Evolutionary conservation across 2,329 filamentous ascomycete species (phyloP).

Genomic region (Beauveria brongniartii): DNA sequence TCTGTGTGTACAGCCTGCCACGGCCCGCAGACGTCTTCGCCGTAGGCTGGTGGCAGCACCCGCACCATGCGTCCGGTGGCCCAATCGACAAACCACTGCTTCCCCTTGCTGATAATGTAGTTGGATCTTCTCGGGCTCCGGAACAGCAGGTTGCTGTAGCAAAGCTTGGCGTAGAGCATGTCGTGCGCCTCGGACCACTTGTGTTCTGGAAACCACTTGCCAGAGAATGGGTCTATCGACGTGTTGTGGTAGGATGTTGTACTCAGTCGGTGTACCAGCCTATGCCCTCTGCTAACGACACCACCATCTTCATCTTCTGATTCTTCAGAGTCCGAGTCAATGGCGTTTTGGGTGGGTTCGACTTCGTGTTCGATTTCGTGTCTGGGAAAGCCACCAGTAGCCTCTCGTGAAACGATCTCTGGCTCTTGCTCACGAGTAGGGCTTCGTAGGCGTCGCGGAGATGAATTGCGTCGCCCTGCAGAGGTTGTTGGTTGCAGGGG

Average conservation of each 20-base stretch:
- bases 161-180: slow-evolving; percentile 51
- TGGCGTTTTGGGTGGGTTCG: slow-evolving; percentile 3
- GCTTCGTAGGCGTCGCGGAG: background rate
- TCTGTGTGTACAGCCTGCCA: slow-evolving; percentile 44
- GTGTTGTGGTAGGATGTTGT: slow-evolving; percentile 38
- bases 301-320: slow-evolving; percentile 8
- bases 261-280: slow-evolving; percentile 31
- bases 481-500: background rate
- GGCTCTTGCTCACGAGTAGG: background rate
- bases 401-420: background rate
- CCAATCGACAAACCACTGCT: slow-evolving; percentile 54
- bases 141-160: slow-evolving; percentile 50
- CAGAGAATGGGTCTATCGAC: slow-evolving; percentile 38
- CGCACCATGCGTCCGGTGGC: slow-evolving; percentile 45
- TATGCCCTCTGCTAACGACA: slow-evolving; percentile 13
- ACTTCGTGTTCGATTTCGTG: slow-evolving; percentile 1
- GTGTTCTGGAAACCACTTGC: slow-evolving; percentile 49
- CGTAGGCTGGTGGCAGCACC: slow-evolving; percentile 46
- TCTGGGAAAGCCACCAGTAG: background rate
- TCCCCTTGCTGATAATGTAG: slow-evolving; percentile 48
- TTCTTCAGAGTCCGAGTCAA: slow-evolving; percentile 16
- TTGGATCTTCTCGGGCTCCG: slow-evolving; percentile 50
- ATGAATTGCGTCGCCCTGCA: background rate
- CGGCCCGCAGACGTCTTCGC: slow-evolving; percentile 39
- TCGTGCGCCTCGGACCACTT: slow-evolving; percentile 49